Base-by-base conservation (phyloP, 2,329 filamentous ascomycete genomes). In the Fusarium tanahbumbuense region DNA sequence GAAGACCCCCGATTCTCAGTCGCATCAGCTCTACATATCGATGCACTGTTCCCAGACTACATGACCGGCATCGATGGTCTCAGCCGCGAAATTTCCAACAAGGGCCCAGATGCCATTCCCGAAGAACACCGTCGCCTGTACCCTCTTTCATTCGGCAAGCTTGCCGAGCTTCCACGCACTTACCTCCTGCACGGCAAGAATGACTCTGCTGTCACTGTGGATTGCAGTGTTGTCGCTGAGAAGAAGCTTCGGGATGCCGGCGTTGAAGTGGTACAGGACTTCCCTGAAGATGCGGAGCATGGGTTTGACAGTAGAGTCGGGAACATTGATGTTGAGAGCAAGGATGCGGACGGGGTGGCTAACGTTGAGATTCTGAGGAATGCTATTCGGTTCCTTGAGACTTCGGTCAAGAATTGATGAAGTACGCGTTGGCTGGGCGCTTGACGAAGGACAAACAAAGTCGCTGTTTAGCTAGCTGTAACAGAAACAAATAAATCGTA, bases 11-110 rank as follows among this genome's bases (percentile, higher is more conserved):
- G 72, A 0, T 52, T 64, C n/a, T 25, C 40, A 3, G 27, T 74
- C 5, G n/a, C 56, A 1, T 57, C 70, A 8, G 72, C 72, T 18
- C 48, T 74, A 3, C 72, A 74, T 6, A 42, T 74, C 2, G 63
- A 73, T 3, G 72, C 65, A 0, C 37, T 73, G 0, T 70, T 72
- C n/a, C 70, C 66, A 4, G 72, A 74, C 15, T 74, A 74, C 23
- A 64, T 74, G 15, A 70, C 72, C 1, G 72, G 72, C 0, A 3
- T 72, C 3, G 28, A 57, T 0, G 72, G 70, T 0, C 52, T 74
- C 0, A 60, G 67, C 8, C 60, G 40, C 0, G 52, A 54, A 4
- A 60, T 74, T 5, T 62, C 56, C 5, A 59, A 13, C 6, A 50
- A 62, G 16, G 72, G 70, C 4, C 20, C 45, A 1, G 52, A 59